These are phyloP conservation scores for Fusarium sp. DNA, from an alignment of 2,329 filamentous ascomycete genomes.

Conservation along the genomic window DNA sequence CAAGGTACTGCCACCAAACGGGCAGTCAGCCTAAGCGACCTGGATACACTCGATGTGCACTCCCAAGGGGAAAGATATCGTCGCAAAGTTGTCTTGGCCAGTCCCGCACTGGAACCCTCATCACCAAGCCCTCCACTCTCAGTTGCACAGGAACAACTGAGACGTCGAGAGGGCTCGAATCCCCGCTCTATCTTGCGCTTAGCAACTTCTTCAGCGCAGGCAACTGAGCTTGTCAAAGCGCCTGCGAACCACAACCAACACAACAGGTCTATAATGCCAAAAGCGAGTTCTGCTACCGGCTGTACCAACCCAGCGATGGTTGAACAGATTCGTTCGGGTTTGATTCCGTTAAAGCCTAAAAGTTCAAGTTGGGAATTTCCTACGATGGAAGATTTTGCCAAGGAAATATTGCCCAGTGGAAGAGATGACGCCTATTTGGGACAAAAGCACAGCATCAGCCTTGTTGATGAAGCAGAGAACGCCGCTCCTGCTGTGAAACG, in stretches of 20 bases:
- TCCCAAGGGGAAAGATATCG: constrained; percentile 22
- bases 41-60: constrained; percentile 4
- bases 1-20: neutral
- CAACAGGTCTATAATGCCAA: constrained; percentile 40
- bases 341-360: constrained; percentile 33
- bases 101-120: constrained; percentile 43
- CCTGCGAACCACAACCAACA: constrained; percentile 42
- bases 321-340: constrained; percentile 48
- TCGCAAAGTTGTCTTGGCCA: constrained; percentile 53
- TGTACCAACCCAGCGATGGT: constrained; percentile 39
- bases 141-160: constrained; percentile 54
- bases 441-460: neutral
- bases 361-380: constrained; percentile 36
- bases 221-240: constrained; percentile 3
- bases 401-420: constrained; percentile 14
- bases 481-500: constrained; percentile 22
- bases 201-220: constrained; percentile 26
- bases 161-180: constrained; percentile 49
- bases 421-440: neutral
- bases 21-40: neutral
- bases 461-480: constrained; percentile 3
- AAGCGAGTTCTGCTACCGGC: constrained; percentile 6
- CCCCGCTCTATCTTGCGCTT: constrained; percentile 55
- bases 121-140: constrained; percentile 50
- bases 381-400: constrained; percentile 48